Evolutionary conservation across 441 rosid species (phyloP).

Genomic region (Flueggea neowawraea): DNA sequence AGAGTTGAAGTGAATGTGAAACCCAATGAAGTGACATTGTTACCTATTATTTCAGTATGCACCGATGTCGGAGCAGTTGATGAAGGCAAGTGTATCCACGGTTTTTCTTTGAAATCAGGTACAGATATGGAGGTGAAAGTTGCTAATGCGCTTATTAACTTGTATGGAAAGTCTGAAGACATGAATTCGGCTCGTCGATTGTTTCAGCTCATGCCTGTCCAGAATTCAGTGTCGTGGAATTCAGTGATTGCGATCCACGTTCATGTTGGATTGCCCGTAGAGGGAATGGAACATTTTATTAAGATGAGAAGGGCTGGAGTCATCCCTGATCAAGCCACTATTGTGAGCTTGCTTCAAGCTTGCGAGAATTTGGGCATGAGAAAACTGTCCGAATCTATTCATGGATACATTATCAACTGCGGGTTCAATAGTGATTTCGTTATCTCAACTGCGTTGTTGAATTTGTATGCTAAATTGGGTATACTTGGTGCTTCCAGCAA

Average conservation of each 20-base stretch:
- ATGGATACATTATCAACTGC: conserved; percentile 45
- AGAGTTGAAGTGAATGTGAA: conserved; percentile 27
- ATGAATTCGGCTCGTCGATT: conserved; percentile 44
- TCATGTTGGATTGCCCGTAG: conserved; percentile 45
- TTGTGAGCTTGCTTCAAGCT: conserved; percentile 56
- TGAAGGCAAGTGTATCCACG: conserved; percentile 54
- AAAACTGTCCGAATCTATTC: conserved; percentile 62
- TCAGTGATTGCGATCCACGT: conserved; percentile 66
- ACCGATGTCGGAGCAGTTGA: conserved; percentile 27
- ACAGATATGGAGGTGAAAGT: conserved; percentile 50
- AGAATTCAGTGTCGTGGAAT: too few relatives aligned
- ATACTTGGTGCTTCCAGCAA: conserved; percentile 41
- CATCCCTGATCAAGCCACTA: conserved; percentile 61
- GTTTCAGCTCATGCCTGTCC: too few relatives aligned
- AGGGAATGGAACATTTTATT: conserved; percentile 54
- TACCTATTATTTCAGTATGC: conserved; percentile 56
- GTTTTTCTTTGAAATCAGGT: conserved; percentile 45
- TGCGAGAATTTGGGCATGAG: conserved; percentile 58
- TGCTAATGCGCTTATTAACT: conserved; percentile 51
- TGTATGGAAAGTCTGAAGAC: conserved; percentile 63
- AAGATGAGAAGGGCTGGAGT: conserved; percentile 59
- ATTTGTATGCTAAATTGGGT: conserved; percentile 81
- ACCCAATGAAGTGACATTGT: conserved; percentile 49
- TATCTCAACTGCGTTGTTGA: conserved; percentile 64
- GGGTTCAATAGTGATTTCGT: conserved; percentile 62